Base-by-base conservation (phyloP, 2,329 filamentous ascomycete species). In the Alternaria sp. region DNA sequence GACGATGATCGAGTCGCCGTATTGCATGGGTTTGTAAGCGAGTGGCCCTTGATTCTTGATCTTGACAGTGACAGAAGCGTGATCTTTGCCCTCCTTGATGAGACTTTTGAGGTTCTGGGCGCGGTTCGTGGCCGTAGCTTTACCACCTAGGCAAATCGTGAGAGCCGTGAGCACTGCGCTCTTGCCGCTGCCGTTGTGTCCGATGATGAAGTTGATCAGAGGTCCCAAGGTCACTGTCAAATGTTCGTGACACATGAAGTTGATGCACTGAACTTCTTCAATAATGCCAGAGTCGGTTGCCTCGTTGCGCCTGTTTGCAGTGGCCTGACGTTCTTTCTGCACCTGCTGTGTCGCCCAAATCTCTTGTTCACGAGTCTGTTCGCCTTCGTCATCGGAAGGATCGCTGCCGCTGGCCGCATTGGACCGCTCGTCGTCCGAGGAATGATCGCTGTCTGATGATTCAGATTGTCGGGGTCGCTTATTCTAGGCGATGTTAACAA, bases 121-220 rank as follows among this genome's bases (percentile, higher is more conserved):
- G 63, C 95, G 90, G 72, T 98, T 98, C 4, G 95, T 98, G 14
- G 91, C 87, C 54, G 92, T 92, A 2, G 95, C 93, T 77, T 97
- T 98, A 21, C 91, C 94, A 60, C 95, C 95, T n/a, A 99, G 83
- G 72, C 95, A 98, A 33, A 99, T 84, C 0, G 93, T 97, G 64
- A 99, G 86, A 4, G 93, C 95, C 0, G 95, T 98, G 28, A 99
- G 81, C 13, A 98, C 90, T 3, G 95, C 95, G 76, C 95, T 99
- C 81, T 99, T 99, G 34, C 95, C 95, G 74, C 94, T 98, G 31
- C 95, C 95, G 74, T 99, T 99, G 77, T 97, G 93, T 14, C 95
- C 95, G 54, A 97, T 93, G 61, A 99, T 93, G 78, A 99, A 99
- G 78, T 99, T 99, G 77, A 99, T 96, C 36, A 97, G 82, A 0